Conservation (phyloP, 768 basidiomycete species). For the Boletellus sp. region DNA sequence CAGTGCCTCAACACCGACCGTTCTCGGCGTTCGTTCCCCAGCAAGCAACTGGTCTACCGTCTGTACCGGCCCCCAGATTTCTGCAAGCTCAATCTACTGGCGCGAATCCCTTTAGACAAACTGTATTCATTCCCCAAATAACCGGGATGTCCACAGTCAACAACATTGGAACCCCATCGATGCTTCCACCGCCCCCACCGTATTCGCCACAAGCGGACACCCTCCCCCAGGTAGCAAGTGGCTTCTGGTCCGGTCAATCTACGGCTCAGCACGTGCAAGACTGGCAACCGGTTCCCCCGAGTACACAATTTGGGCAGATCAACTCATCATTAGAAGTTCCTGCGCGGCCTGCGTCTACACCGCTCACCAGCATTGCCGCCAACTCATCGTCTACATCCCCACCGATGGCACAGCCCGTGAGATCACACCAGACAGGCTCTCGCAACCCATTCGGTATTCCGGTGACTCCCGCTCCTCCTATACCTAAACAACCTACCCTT, state of each 20-base stretch:
- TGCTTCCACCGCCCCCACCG: slow-evolving; percentile 5
- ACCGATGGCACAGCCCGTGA: slow-evolving; percentile 58
- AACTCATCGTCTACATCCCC: slow-evolving; percentile 34
- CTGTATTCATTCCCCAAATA: slow-evolving; percentile 60
- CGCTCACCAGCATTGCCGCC: slow-evolving; percentile 44
- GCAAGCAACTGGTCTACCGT: slow-evolving; percentile 45
- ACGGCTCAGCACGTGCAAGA: slow-evolving; percentile 3
- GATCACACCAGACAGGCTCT: slow-evolving; percentile 88
- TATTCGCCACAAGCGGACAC: slow-evolving; percentile 4
- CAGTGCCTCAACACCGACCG: slow-evolving; percentile 44
- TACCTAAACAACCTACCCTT: slow-evolving; percentile 77
- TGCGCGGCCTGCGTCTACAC: slow-evolving; percentile 69
- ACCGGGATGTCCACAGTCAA: slow-evolving; percentile 54
- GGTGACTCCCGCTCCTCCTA: slow-evolving; percentile 53
- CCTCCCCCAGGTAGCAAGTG: slow-evolving; percentile 9
- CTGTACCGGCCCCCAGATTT: slow-evolving; percentile 44
- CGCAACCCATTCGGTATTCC: slow-evolving; percentile 92
- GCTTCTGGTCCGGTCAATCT: slow-evolving; percentile 1
- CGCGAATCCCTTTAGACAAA: slow-evolving; percentile 82
- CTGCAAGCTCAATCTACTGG: slow-evolving; percentile 56
- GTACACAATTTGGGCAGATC: slow-evolving; percentile 4
- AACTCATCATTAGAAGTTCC: slow-evolving; percentile 32
- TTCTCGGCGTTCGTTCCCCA: slow-evolving; percentile 55
- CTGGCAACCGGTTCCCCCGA: slow-evolving; percentile 7
- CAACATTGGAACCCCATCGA: slow-evolving; percentile 17